These are phyloP conservation scores for Zoysia japonica DNA, from an alignment of 176 grass and related monocot species.

Conservation along the genomic window DNA sequence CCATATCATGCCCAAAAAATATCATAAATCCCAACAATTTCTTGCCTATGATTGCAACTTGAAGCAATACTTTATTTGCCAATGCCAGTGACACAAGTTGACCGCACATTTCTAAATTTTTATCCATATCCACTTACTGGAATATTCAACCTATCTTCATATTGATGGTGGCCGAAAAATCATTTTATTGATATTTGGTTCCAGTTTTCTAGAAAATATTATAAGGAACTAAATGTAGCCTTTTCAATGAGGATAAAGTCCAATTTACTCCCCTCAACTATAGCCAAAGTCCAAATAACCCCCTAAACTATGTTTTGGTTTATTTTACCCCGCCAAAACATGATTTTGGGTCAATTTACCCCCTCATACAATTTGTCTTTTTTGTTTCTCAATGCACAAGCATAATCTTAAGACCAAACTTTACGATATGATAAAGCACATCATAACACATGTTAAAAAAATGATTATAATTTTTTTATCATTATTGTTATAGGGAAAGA, in stretches of 20 bases:
- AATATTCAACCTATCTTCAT: neutral
- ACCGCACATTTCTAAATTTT: neutral
- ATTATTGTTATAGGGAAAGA: too few species aligned
- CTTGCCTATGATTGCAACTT: neutral
- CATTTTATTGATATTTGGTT: neutral
- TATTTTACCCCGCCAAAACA: too few species aligned
- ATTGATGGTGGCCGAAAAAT: neutral
- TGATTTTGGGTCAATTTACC: too few species aligned
- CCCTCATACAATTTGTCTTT: too few species aligned
- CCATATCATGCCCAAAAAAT: neutral
- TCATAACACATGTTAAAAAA: too few species aligned
- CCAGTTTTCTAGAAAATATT: slow-evolving; percentile 14
- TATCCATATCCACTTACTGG: neutral
- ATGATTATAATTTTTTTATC: too few species aligned
- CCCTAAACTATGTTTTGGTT: too few species aligned
- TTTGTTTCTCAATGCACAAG: too few species aligned
- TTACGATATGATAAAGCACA: too few species aligned
- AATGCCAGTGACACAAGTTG: neutral
- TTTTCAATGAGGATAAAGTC: neutral
- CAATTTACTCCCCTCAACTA: too few species aligned
- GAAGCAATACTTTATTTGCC: neutral
- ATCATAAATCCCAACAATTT: neutral
- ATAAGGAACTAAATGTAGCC: slow-evolving; percentile 18
- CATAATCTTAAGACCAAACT: too few species aligned
- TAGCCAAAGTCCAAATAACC: too few species aligned